Percentiles rank a stretch among this genome's conserved stretches.
These are phyloP conservation scores for Sphagnurus paluster DNA, from an alignment of 1,284 basidiomycete genomes.

Conservation along the genomic window DNA sequence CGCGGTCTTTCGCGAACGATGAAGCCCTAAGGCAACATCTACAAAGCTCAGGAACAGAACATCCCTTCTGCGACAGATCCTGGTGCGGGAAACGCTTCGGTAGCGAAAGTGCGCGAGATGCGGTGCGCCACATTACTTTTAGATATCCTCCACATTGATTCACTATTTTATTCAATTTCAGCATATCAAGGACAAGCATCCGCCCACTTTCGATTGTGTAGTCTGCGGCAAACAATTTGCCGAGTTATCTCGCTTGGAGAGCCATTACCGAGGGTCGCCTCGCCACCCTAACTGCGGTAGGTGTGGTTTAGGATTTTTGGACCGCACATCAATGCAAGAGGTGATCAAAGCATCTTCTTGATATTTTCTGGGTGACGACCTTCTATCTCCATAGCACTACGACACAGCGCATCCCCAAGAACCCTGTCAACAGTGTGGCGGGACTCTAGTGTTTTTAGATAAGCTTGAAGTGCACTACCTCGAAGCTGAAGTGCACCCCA, in stretches of 20 bases:
- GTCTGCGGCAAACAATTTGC: slow-evolving; percentile 6
- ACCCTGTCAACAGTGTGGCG: slow-evolving; percentile 5
- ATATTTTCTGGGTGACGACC: background rate
- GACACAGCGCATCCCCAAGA: slow-evolving; percentile 3
- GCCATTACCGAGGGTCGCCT: slow-evolving; percentile 16
- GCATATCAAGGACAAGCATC: slow-evolving; percentile 15
- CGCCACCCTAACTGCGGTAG: slow-evolving; percentile 15
- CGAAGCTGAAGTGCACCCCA: slow-evolving; percentile 2
- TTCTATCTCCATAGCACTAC: slow-evolving; percentile 8
- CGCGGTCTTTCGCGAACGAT: slow-evolving; percentile 11
- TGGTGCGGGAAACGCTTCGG: slow-evolving; percentile 10
- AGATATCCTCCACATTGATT: background rate
- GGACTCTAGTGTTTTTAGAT: slow-evolving; percentile 9
- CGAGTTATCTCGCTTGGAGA: slow-evolving; percentile 1
- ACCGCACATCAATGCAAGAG: slow-evolving; percentile 1
- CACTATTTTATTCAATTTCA: background rate
- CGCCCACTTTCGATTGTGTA: slow-evolving; percentile 6
- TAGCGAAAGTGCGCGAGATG: slow-evolving; percentile 9
- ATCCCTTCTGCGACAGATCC: slow-evolving; percentile 10
- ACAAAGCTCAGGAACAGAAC: slow-evolving; percentile 3
- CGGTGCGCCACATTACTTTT: slow-evolving; percentile 5
- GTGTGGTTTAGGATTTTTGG: slow-evolving; percentile 15
- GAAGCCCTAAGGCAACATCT: slow-evolving; percentile 16
- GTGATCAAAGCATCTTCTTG: background rate
- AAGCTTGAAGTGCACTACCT: slow-evolving; percentile 7